Evolutionary conservation across 257 asterid species (phyloP), one percentile per base, ranked within the genome.

Genomic region (Lantana camara): DNA sequence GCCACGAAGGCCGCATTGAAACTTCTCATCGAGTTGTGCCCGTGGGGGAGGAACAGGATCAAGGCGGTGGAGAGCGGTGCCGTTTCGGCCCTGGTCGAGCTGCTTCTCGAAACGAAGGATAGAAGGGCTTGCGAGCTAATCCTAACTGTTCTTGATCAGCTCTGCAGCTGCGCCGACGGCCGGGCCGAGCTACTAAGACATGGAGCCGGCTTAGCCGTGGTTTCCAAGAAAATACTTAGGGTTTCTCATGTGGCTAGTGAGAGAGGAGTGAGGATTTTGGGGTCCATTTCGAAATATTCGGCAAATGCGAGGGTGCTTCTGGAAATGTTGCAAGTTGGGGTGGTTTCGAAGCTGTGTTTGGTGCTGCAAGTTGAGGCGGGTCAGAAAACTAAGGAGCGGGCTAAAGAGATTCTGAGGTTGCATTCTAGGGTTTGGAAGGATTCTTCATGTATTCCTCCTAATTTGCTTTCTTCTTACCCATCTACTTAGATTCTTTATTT

Each of bases 371-470:
- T 80, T 32, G 90, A 83, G 10, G 53, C 63, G 1, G 71, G 70
- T 44, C 20, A 27, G 11, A 90, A 80, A 74, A 81, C 76, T 0
- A 74, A 80, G 7, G 96, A 83, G 71, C 83, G 78, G 66, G 61
- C 84, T 16, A 87, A 58, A 14, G 88, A 87, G 42, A 75, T 87
- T 35, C 66, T 90, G 27, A 59, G 74, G 29, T 21, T 83, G 67
- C 91, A 90, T 69, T 69, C 85, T 76, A 85, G 90, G 90, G 86
- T 74, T 69, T 90, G 97, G 97, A 90, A 53, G 59, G 73, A 76
- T 46, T 79, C 90, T 22, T 66, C 88, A 0, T 87, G 96, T 63
- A 63, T 87, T 34, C 95, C 97, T 2, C 48, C 82, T 44, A 71
- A 70, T 73, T 78, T 90, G 78, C 56, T 67, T 9, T 71, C 88